phyloP scores from a whole-genome alignment of 2,329 filamentous ascomycete species.

The Beauveria sp. region DNA sequence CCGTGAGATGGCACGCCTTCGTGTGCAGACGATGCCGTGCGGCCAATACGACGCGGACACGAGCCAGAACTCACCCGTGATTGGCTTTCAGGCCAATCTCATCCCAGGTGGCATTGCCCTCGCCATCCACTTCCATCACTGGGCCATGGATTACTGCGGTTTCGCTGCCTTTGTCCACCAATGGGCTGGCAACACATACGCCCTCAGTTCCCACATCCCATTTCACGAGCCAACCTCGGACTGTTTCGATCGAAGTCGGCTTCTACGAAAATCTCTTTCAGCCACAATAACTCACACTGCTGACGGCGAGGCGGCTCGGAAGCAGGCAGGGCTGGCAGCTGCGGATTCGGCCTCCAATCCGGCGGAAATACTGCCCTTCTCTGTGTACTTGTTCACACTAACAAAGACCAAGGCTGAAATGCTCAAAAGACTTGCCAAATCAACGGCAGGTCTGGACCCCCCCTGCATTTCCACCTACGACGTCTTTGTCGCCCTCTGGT shows the following conservation, averaged over 20 bases:
- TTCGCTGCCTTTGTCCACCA: neutral
- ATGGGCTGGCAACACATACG: neutral
- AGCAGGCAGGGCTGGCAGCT: neutral
- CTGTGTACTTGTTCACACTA: neutral
- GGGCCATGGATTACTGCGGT: neutral
- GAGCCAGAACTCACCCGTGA: slow-evolving; percentile 9
- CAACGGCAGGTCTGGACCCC: neutral
- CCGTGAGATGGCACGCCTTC: neutral
- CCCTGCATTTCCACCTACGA: neutral
- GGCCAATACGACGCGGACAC: neutral
- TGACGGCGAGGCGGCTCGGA: neutral
- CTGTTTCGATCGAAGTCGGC: neutral
- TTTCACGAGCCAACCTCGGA: neutral
- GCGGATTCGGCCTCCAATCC: neutral
- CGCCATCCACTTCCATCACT: neutral
- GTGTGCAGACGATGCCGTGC: neutral
- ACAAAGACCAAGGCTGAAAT: neutral
- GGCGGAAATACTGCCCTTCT: neutral
- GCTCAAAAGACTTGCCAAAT: neutral
- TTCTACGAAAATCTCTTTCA: neutral
- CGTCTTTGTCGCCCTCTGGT: neutral
- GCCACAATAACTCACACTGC: neutral
- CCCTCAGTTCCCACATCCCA: neutral
- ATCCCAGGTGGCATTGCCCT: neutral
- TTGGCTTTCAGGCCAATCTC: neutral